Percentiles rank a stretch among this genome's conserved stretches.
Evolutionary conservation across 2,329 filamentous ascomycete genomes (phyloP).

Genomic region (Proliferodiscus dingleyae): DNA sequence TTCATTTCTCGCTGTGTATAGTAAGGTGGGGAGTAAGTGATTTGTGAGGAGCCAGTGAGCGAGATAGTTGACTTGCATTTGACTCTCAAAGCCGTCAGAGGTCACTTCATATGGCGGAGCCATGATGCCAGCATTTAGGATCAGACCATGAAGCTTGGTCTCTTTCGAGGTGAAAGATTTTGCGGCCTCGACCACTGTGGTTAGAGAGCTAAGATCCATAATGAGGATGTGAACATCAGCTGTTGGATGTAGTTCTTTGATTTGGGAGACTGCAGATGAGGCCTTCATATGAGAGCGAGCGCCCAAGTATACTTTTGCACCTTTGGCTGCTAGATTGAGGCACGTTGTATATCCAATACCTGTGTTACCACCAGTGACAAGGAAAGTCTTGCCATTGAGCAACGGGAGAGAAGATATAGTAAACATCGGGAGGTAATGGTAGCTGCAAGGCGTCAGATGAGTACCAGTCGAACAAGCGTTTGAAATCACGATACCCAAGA

Average conservation of each 20-base stretch:
- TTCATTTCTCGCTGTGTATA: constrained; percentile 11
- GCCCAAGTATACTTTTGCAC: constrained; percentile 46
- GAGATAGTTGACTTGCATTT: constrained; percentile 34
- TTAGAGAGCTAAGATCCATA: constrained; percentile 25
- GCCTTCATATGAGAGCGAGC: constrained; percentile 37
- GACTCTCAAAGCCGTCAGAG: constrained; percentile 31
- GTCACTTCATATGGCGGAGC: constrained; percentile 32
- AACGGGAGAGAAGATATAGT: constrained; percentile 31
- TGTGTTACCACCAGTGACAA: constrained; percentile 38
- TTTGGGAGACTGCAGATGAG: constrained; percentile 34
- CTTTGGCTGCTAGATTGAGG: constrained; percentile 43
- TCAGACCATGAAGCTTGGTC: constrained; percentile 35
- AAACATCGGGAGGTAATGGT: constrained; percentile 5
- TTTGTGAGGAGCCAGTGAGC: constrained; percentile 29
- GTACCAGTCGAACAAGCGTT: too few species aligned
- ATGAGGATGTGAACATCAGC: constrained; percentile 39
- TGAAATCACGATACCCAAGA: too few species aligned
- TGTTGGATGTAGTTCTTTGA: constrained; percentile 34
- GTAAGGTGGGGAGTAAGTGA: constrained; percentile 12
- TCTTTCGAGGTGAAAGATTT: constrained; percentile 29
- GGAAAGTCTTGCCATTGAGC: constrained; percentile 34
- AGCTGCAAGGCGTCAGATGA: too few species aligned
- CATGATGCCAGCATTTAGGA: constrained; percentile 44
- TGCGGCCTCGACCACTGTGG: constrained; percentile 26
- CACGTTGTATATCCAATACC: constrained; percentile 42